Base-by-base conservation (phyloP, 139 green algal species). In the Chlorella sp. region DNA sequence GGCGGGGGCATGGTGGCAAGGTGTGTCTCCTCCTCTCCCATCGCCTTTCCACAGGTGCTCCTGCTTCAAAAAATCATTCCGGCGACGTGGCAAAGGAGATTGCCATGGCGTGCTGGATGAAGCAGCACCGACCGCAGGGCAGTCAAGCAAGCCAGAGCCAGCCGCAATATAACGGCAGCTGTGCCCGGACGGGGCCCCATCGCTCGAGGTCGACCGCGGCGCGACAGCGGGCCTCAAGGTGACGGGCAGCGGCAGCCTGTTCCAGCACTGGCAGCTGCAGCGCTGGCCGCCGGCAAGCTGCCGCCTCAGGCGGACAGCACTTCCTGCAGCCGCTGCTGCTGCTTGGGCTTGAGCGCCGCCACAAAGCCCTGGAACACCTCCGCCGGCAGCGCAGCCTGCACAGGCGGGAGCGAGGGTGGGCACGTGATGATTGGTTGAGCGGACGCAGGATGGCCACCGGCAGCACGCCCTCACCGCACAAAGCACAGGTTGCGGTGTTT, bases 311-410 rank as follows among this genome's bases (percentile, higher is more conserved):
- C 70, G 22, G 81, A 64, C 70, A 91, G 54, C 51, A 85, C 56
- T 11, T 30, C 82, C 56, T 89, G 72, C 73, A 93, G 46, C n/a
- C 76, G 82, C 19, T 80, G 74, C 67, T 85, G 87, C 81, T 93
- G 87, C 67, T 91, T 93, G 51, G 86, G 87, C 44, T 92, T 92
- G 40, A 93, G 84, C 64, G 81, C 77, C 14, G 48, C 65, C 0
- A 91, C 73, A 48, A 89, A 82, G 20, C 69, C 72, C 58, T 88
- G 51, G 19, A 92, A 87, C 36, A 89, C 81, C 84, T 91, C 72
- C 24, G 65, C 38, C 0, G 58, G 78, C 38, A 92, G 76, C 3
- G 72, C 77, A 1, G 58, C 86, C 75, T 83, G 73, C 54, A 43
- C 36, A 34, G 72, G 2, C 36, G 46, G 72, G 2, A 70, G 67